Conservation (phyloP, 192 early-diverging fungal species). For the Pilobolus umbonatus region DNA sequence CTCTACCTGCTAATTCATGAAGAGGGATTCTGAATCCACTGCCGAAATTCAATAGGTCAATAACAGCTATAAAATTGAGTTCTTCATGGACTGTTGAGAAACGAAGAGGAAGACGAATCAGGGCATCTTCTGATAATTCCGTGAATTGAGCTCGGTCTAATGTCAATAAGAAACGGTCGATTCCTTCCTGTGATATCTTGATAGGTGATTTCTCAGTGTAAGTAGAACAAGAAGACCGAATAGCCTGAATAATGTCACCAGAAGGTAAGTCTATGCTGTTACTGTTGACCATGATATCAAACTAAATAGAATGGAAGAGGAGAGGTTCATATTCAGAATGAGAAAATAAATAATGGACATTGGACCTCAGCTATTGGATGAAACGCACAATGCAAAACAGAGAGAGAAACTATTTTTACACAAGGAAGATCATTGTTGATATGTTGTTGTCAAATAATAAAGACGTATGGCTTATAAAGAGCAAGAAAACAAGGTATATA, state of each 20-base stretch:
- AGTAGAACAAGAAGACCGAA: conserved; percentile 35
- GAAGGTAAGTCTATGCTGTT: conserved; percentile 17
- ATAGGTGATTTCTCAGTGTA: conserved; percentile 25
- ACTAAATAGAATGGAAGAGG: background rate
- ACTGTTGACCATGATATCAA: background rate
- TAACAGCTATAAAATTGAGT: conserved; percentile 68
- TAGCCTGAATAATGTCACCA: conserved; percentile 33
- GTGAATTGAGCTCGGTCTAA: conserved; percentile 31
- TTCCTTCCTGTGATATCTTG: conserved; percentile 27
- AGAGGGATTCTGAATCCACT: conserved; percentile 69
- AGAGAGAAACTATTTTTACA: too few relatives aligned
- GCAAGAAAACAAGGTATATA: too few relatives aligned
- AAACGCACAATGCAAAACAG: too few relatives aligned
- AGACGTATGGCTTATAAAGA: too few relatives aligned
- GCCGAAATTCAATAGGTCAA: conserved; percentile 76
- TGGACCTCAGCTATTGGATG: too few relatives aligned
- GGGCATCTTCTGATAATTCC: conserved; percentile 45
- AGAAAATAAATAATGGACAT: too few relatives aligned
- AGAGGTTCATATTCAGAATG: too few relatives aligned
- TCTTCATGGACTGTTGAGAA: conserved; percentile 73
- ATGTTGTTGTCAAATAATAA: too few relatives aligned
- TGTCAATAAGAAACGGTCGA: conserved; percentile 29
- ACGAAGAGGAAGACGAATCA: conserved; percentile 63
- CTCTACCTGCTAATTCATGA: conserved; percentile 52
- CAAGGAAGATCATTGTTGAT: too few relatives aligned